Percentiles rank a stretch among this genome's conserved stretches.
phyloP scores from a whole-genome alignment of 2,329 filamentous ascomycete genomes.

The Cadophora sp. region DNA sequence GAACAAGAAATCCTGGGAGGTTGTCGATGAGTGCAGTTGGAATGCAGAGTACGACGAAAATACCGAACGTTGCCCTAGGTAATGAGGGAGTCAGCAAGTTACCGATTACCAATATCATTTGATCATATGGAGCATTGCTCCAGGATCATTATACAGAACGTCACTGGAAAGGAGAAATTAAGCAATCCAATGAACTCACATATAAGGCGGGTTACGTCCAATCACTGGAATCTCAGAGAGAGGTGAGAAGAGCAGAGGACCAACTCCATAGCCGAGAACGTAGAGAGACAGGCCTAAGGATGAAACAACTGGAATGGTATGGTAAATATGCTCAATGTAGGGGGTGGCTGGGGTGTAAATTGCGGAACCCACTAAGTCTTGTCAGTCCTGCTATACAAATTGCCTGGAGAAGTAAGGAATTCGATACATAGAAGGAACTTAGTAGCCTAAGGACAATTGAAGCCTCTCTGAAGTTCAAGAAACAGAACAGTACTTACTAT shows the following conservation, averaged over 20 bases:
- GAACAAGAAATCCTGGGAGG: conserved; percentile 65
- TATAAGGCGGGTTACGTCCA: conserved; percentile 64
- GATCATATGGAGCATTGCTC: too few species aligned
- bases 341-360: conserved; percentile 53
- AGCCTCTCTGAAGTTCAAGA: too few species aligned
- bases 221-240: conserved; percentile 69
- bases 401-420: background rate
- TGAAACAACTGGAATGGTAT: conserved; percentile 56
- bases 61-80: conserved; percentile 59
- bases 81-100: background rate
- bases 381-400: background rate
- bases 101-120: background rate
- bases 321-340: conserved; percentile 59
- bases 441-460: too few species aligned
- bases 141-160: too few species aligned
- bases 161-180: too few species aligned
- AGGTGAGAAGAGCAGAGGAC: conserved; percentile 69
- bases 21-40: conserved; percentile 66
- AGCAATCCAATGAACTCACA: too few species aligned
- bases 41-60: conserved; percentile 68
- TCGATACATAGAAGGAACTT: background rate
- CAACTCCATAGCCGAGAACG: conserved; percentile 66
- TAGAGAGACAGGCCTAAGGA: conserved; percentile 65
- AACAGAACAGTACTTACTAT: conserved; percentile 38
- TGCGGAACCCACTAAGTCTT: conserved; percentile 47